Base-by-base conservation (phyloP, 306 rosid genomes). In the Malus fusca region DNA sequence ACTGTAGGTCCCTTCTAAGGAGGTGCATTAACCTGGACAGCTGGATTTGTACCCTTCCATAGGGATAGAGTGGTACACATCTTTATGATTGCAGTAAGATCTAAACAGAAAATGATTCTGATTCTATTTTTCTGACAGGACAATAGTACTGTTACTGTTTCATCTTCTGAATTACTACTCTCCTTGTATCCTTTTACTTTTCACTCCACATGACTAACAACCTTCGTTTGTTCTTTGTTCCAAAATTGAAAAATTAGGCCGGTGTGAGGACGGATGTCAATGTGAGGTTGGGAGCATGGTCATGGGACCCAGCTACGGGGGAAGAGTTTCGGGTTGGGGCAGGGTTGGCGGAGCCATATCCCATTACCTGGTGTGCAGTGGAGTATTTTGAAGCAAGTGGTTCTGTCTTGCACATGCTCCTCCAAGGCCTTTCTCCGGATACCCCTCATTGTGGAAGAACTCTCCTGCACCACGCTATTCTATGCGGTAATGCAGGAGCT, bases 291-390 rank as follows among this genome's bases (percentile, higher is more conserved):
- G 97, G 98, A 82, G 96, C 97, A 43, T 94, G 98, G 98, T 88
- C 92, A 40, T 94, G 98, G 97, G 98, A 94, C 84, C 81, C 71
- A 72, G 77, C 85, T 40, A 90, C 95, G 0, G 98, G 95, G 52
- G 97, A 94, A 82, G 98, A 94, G 79, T 79, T 87, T 66, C 96
- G 98, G 7, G 98, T 92, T 11, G 98, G 98, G 78, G 98, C 98
- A 35, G 97, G 98, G 53, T 85, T 92, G 30, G 98, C 96, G 40
- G 98, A 94, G 76, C 93, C 97, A 58, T 94, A 90, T 82, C 85
- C 81, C 46, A 79, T 92, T 63, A 71, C 90, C 76, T 94, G 97
- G 97, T 92, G 97, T 80, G 98, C 98, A 23, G 90, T 94, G 72
- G 98, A 94, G 85, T 94, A 92, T 73, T 94, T 94, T 74, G 98